Evolutionary conservation across 2,329 filamentous ascomycete genomes (phyloP).

Genomic region (Apiospora sp.): DNA sequence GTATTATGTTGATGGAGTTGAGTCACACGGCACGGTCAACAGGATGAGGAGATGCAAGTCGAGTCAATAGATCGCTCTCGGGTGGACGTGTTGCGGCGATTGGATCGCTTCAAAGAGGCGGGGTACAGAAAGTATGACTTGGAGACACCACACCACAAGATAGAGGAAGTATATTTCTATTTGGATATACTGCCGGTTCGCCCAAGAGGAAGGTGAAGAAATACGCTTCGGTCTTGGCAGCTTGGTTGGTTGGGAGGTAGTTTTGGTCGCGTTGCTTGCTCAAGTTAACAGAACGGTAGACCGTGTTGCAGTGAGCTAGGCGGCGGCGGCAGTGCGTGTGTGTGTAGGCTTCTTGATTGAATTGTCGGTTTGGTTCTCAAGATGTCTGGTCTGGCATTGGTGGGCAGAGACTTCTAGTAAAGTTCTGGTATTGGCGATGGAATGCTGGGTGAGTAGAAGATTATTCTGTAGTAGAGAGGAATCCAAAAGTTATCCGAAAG

Average conservation of each 20-base stretch:
- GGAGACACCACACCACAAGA: constrained; percentile 12
- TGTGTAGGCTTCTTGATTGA: neutral
- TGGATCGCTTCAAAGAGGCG: neutral
- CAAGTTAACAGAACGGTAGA: constrained; percentile 17
- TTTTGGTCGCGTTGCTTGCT: constrained; percentile 13
- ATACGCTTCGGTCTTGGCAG: neutral
- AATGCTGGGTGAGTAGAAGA: neutral
- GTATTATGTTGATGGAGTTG: neutral
- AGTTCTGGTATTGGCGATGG: constrained; percentile 4
- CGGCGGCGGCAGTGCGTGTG: neutral
- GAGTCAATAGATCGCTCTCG: constrained; percentile 5
- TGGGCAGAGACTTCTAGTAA: constrained; percentile 20
- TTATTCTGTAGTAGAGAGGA: neutral
- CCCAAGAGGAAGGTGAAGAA: neutral
- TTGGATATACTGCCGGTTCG: neutral
- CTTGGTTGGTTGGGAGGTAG: neutral
- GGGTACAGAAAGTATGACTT: constrained; percentile 16
- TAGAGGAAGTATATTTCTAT: constrained; percentile 9
- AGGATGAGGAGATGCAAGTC: neutral
- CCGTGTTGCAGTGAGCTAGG: neutral
- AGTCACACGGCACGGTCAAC: constrained; percentile 6
- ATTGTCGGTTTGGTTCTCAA: neutral
- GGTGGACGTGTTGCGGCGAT: constrained; percentile 1
- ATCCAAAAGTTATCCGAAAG: neutral
- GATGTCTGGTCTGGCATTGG: neutral